A percentile compares a stretch with the other conserved stretches of the same genome.
phyloP scores from a whole-genome alignment of 805 yeast genomes.

The Saturnispora mendoncae region DNA sequence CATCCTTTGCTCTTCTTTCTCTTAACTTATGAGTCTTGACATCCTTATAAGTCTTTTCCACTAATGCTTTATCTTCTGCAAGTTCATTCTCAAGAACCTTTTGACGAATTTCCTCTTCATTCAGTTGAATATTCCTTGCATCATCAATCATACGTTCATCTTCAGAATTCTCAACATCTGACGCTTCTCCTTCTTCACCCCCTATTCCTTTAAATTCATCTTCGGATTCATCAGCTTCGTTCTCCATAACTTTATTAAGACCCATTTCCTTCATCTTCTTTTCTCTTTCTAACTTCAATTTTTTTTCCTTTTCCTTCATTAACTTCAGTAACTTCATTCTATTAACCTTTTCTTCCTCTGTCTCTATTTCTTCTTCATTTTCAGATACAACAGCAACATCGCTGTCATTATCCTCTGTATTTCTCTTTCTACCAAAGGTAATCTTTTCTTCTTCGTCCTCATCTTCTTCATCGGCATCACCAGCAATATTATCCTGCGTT shows the following conservation, averaged over 20 bases:
- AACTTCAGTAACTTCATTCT: slow-evolving; percentile 18
- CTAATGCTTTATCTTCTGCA: slow-evolving; percentile 51
- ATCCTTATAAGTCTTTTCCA: slow-evolving; percentile 61
- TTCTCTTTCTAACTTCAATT: slow-evolving; percentile 27
- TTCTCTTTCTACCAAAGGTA: slow-evolving; percentile 8
- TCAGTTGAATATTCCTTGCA: slow-evolving; percentile 45
- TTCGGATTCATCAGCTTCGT: slow-evolving; percentile 83
- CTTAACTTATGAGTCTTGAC: slow-evolving; percentile 64
- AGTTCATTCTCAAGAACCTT: slow-evolving; percentile 52
- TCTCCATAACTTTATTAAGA: slow-evolving; percentile 53
- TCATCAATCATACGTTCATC: slow-evolving; percentile 76
- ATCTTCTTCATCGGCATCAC: slow-evolving; percentile 13
- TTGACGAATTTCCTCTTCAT: slow-evolving; percentile 49
- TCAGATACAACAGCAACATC: slow-evolving; percentile 9
- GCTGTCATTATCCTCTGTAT: slow-evolving; percentile 20
- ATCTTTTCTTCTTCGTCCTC: slow-evolving; percentile 20
- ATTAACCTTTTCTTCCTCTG: slow-evolving; percentile 31
- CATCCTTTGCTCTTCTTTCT: slow-evolving; percentile 43
- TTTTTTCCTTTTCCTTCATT: slow-evolving; percentile 21
- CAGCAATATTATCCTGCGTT: not conserved
- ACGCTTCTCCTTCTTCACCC: slow-evolving; percentile 55
- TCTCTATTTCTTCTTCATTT: slow-evolving; percentile 23
- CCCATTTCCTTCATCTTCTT: slow-evolving; percentile 53
- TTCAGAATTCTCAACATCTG: slow-evolving; percentile 60
- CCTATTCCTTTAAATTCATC: slow-evolving; percentile 84